A percentile compares a stretch with the other conserved stretches of the same genome.
phyloP scores from a whole-genome alignment of 78 protist genomes.

The Dictyostelium firmibasis region DNA sequence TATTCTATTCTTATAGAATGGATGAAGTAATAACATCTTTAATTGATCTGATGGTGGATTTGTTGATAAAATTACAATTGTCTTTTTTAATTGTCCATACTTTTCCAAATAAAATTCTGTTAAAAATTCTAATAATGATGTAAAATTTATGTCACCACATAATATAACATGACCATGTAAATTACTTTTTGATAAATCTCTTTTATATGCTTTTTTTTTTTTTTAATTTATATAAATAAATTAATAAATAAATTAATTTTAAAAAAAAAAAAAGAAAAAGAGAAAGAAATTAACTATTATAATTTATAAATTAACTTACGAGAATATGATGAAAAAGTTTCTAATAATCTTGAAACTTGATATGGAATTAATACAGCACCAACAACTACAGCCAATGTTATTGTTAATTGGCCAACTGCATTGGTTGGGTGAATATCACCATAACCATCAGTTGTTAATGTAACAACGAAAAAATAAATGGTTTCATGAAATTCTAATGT shows the following conservation, averaged over 20 bases:
- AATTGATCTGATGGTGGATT: conserved; percentile 71
- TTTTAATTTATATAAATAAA: too few relatives aligned
- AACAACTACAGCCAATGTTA: conserved; percentile 30
- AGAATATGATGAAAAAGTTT: conserved; percentile 58
- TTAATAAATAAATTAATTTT: neutral
- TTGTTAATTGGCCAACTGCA: conserved; percentile 65
- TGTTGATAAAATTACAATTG: conserved; percentile 40
- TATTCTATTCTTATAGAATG: conserved; percentile 66
- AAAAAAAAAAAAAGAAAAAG: too few relatives aligned
- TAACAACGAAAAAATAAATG: conserved; percentile 68
- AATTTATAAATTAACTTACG: conserved; percentile 31
- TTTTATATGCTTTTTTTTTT: conserved; percentile 38
- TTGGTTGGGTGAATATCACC: conserved; percentile 80
- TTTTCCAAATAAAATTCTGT: conserved; percentile 72
- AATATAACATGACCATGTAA: conserved; percentile 70
- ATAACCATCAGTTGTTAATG: conserved; percentile 74
- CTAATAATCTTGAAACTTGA: conserved; percentile 68
- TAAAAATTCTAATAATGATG: conserved; percentile 68
- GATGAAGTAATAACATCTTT: conserved; percentile 51
- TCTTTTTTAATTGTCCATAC: conserved; percentile 68
- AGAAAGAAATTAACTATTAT: neutral
- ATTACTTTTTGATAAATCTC: conserved; percentile 59
- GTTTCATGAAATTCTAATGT: conserved; percentile 55
- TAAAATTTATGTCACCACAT: conserved; percentile 75
- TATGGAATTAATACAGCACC: conserved; percentile 79